phyloP scores from a whole-genome alignment of 176 grass and related monocot genomes.

The Bothriochloa decipiens region DNA sequence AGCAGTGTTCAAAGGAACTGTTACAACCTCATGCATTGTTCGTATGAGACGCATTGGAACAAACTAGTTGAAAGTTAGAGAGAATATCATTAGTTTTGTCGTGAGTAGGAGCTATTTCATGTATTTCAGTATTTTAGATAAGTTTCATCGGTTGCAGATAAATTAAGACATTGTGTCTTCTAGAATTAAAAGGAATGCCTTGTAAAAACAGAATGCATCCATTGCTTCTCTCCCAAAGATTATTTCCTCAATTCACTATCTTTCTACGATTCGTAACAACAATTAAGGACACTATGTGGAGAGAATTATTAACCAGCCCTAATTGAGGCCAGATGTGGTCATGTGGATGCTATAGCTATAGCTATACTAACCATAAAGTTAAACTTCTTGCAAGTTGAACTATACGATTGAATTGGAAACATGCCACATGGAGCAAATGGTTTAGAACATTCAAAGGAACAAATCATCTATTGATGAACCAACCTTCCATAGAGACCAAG shows the following conservation, averaged over 20 bases:
- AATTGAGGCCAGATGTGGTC: neutral
- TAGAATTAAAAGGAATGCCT: neutral
- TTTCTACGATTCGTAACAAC: neutral
- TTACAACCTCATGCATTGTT: neutral
- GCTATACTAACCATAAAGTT: neutral
- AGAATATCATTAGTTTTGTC: neutral
- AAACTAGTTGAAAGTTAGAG: neutral
- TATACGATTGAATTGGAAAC: neutral
- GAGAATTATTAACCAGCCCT: neutral
- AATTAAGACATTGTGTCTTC: neutral
- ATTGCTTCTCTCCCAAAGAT: neutral
- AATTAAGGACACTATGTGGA: neutral
- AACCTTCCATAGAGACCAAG: constrained; percentile 56
- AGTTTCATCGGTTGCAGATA: neutral
- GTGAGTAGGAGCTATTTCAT: neutral
- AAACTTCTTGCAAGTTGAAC: constrained; percentile 6
- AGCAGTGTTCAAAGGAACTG: neutral
- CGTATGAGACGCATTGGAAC: neutral
- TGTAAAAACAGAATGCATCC: neutral
- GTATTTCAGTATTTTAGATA: neutral
- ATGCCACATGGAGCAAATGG: neutral
- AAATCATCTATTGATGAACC: constrained; percentile 13
- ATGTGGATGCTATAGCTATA: neutral
- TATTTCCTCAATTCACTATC: neutral
- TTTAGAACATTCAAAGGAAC: neutral